Percentiles rank a stretch among this genome's conserved stretches.
Evolutionary conservation across 495 filamentous ascomycete species (phyloP).

Genomic region (Aspergillus avenaceus): DNA sequence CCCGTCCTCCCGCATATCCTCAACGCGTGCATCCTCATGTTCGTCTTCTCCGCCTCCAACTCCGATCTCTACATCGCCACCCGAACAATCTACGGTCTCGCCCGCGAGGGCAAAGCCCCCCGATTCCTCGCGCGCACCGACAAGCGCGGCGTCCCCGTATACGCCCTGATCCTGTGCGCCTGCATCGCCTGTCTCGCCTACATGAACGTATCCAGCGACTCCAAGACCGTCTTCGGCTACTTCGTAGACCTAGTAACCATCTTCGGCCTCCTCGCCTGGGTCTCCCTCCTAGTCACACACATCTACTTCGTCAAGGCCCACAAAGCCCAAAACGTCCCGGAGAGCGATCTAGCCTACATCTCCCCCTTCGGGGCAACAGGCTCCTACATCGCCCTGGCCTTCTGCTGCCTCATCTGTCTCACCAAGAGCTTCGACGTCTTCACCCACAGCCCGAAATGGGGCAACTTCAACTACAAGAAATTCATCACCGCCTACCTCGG

Average conservation of each 20-base stretch:
- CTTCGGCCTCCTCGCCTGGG: slow-evolving; percentile 78
- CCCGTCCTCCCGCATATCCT: slow-evolving; percentile 50
- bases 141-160: slow-evolving; percentile 69
- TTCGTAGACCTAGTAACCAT: slow-evolving; percentile 83
- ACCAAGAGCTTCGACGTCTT: slow-evolving; percentile 81
- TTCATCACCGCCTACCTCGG: slow-evolving; percentile 82
- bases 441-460: slow-evolving; percentile 42
- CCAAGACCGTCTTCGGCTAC: slow-evolving; percentile 70
- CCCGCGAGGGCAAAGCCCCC: slow-evolving; percentile 73
- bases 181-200: slow-evolving; percentile 66
- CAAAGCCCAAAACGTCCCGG: slow-evolving; percentile 63
- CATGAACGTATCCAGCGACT: slow-evolving; percentile 69
- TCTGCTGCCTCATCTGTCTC: slow-evolving; percentile 67
- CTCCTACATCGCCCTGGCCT: slow-evolving; percentile 61
- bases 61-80: slow-evolving; percentile 73
- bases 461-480: slow-evolving; percentile 62
- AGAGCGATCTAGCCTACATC: slow-evolving; percentile 62
- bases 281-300: slow-evolving; percentile 78
- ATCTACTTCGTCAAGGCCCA: slow-evolving; percentile 75
- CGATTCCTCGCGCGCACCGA: slow-evolving; percentile 66
- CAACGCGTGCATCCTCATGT: slow-evolving; percentile 69
- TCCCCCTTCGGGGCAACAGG: slow-evolving; percentile 68
- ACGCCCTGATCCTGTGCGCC: slow-evolving; percentile 58
- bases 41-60: slow-evolving; percentile 77
- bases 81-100: slow-evolving; percentile 75